Percentiles rank a stretch among this genome's conserved stretches.
Evolutionary conservation across 768 basidiomycete genomes (phyloP).

Genomic region (Fomitopsis serialis): DNA sequence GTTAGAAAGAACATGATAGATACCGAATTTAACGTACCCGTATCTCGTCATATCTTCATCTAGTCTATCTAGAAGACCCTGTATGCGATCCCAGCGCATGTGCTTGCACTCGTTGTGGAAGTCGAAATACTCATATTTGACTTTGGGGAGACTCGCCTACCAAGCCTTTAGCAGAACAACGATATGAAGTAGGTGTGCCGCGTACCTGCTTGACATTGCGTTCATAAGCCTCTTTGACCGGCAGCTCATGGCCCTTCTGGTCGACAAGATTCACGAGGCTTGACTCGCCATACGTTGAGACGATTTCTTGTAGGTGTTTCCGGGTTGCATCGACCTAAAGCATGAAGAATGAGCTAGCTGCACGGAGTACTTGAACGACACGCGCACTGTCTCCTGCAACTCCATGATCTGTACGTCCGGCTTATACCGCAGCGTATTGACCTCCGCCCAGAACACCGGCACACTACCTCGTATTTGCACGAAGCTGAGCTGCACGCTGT

Average conservation of each 20-base stretch:
- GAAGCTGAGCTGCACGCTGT: constrained; percentile 68
- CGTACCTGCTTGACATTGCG: constrained; percentile 58
- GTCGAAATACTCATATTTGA: constrained; percentile 93
- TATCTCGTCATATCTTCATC: constrained; percentile 63
- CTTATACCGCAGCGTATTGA: constrained; percentile 93
- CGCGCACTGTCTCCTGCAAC: constrained; percentile 70
- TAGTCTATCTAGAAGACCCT: constrained; percentile 70
- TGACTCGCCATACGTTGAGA: constrained; percentile 70
- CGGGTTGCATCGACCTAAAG: constrained; percentile 65
- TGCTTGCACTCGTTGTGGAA: constrained; percentile 94
- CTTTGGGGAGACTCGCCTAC: constrained; percentile 58
- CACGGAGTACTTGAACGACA: not conserved
- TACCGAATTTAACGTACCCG: constrained; percentile 42
- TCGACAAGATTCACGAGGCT: constrained; percentile 89
- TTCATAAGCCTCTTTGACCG: constrained; percentile 95
- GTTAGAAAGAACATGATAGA: not conserved
- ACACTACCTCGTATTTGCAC: constrained; percentile 93
- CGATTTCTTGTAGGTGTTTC: constrained; percentile 70
- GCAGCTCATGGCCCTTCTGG: constrained; percentile 87
- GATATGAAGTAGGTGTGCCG: not conserved
- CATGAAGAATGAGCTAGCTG: not conserved
- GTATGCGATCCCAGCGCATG: constrained; percentile 94
- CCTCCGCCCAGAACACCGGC: constrained; percentile 94
- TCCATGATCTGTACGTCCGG: constrained; percentile 98
- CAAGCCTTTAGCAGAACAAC: not conserved